Base-by-base conservation (phyloP, 257 asterid species). In the Nicotiana otophora region DNA sequence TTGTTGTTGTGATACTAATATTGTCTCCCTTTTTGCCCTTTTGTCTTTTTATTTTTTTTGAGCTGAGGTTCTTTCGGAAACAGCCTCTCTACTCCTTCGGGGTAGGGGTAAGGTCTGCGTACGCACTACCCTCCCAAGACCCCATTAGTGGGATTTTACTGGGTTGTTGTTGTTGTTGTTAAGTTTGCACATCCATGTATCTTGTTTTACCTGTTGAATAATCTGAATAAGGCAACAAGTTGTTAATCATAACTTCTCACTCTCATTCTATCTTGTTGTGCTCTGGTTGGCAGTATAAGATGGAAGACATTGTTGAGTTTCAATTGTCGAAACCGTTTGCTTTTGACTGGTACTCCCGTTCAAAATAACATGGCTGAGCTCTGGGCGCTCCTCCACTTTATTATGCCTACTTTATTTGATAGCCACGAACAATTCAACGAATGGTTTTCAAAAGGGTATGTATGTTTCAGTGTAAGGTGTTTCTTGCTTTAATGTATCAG, bases 301-400 rank as follows among this genome's bases (percentile, higher is more conserved):
- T 96, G 99, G 99, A 94, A 94, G 89, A 96, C 98, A 28, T 87
- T 96, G 88, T 97, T 96, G 88, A 94, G 98, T 90, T 96, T 96
- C 87, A 96, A 94, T 85, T 96, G 98, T 82, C 95, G 98, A 76
- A 93, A 94, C 86, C 99, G 99, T 84, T 90, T 96, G 91, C 99
- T 96, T 89, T 85, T 96, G 84, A 96, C 99, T 69, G 99, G 99
- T 80, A 96, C 99, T 81, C 99, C 99, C 31, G 86, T 96, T 82
- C 99, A 96, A 88, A 96, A 96, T 84, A 94, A 96, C 92, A 94
- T 96, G 98, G 98, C 98, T 84, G 99, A 96, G 80, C 90, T 96
- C 51, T 96, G 99, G 99, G 89, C 99, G 0, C 98, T 96, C 74
- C 92, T 96, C 34, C 99, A 96, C 92, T 96, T 96, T 87, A 93